Percentiles rank a stretch among this genome's conserved stretches.
phyloP scores from a whole-genome alignment of 495 filamentous ascomycete species.

The Penicillium lividum region DNA sequence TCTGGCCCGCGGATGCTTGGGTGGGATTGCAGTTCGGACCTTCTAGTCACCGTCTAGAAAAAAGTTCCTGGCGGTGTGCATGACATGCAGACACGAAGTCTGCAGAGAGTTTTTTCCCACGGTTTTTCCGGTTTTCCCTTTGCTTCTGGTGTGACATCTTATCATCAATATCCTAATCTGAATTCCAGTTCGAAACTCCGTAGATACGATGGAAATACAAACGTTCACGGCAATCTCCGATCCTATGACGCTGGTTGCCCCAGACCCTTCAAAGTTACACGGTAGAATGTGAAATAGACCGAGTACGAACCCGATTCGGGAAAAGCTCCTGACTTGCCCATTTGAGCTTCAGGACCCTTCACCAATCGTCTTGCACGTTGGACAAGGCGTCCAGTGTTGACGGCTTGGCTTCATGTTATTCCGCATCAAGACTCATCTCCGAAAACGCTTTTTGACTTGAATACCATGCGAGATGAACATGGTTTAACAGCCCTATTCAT shows the following conservation, averaged over 20 bases:
- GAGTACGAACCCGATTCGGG: slow-evolving; percentile 21
- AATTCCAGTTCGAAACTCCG: background rate
- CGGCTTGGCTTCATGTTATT: background rate
- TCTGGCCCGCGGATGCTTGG: slow-evolving; percentile 27
- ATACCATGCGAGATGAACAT: slow-evolving; percentile 14
- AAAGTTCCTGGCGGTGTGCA: slow-evolving; percentile 34
- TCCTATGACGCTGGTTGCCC: slow-evolving; percentile 8
- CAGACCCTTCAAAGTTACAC: slow-evolving; percentile 23
- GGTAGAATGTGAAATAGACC: slow-evolving; percentile 24
- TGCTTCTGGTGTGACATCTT: slow-evolving; percentile 12
- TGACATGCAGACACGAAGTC: slow-evolving; percentile 15
- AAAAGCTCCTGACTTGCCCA: slow-evolving; percentile 18
- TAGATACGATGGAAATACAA: background rate
- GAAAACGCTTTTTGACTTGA: slow-evolving; percentile 4
- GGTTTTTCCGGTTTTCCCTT: slow-evolving; percentile 1
- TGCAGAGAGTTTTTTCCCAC: background rate
- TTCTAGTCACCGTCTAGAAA: slow-evolving; percentile 39
- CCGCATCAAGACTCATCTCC: slow-evolving; percentile 9
- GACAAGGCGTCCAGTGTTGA: slow-evolving; percentile 26
- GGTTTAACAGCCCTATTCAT: slow-evolving; percentile 7
- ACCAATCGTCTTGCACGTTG: slow-evolving; percentile 13
- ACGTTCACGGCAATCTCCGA: slow-evolving; percentile 27
- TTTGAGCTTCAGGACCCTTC: slow-evolving; percentile 8
- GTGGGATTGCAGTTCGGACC: slow-evolving; percentile 22
- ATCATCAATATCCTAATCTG: slow-evolving; percentile 1